Evolutionary conservation across 306 rosid genomes (phyloP).

Genomic region (Cucurbita maxima): DNA sequence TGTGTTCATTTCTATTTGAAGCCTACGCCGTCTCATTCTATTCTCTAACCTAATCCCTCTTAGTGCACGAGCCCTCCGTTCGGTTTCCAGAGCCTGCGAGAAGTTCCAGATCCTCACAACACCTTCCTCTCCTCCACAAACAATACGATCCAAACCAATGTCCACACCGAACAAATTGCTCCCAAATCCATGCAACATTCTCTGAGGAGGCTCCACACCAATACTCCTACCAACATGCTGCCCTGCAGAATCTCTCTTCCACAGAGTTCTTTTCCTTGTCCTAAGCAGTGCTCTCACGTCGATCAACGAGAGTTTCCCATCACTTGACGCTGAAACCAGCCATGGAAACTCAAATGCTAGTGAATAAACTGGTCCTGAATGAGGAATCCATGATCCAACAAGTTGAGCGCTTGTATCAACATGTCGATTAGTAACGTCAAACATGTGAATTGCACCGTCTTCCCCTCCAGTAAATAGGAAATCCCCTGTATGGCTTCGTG

Average conservation of each 20-base stretch:
- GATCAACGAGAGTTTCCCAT: constrained; percentile 67
- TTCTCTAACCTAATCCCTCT: constrained; percentile 63
- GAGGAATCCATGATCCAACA: constrained; percentile 74
- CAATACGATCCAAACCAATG: constrained; percentile 81
- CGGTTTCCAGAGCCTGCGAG: constrained; percentile 71
- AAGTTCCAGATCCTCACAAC: constrained; percentile 88
- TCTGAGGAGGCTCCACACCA: constrained; percentile 75
- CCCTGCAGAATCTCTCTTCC: constrained; percentile 21
- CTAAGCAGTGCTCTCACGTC: constrained; percentile 61
- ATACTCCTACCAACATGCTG: constrained; percentile 16
- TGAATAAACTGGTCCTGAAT: constrained; percentile 63
- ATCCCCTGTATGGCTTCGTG: constrained; percentile 64
- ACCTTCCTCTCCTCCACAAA: constrained; percentile 93
- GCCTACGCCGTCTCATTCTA: constrained; percentile 69
- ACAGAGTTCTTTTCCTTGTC: constrained; percentile 21
- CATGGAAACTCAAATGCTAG: constrained; percentile 95
- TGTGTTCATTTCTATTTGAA: constrained; percentile 37
- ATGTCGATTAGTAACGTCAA: constrained; percentile 30
- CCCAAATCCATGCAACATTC: constrained; percentile 75
- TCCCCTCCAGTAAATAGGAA: constrained; percentile 87
- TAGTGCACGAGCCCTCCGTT: constrained; percentile 40
- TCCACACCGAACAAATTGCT: constrained; percentile 59
- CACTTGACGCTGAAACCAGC: constrained; percentile 88
- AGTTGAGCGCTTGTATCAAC: constrained; percentile 16
- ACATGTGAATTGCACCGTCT: constrained; percentile 82